phyloP scores from a whole-genome alignment of 352 stramenopile species.

The Thalassiosira pacifica region DNA sequence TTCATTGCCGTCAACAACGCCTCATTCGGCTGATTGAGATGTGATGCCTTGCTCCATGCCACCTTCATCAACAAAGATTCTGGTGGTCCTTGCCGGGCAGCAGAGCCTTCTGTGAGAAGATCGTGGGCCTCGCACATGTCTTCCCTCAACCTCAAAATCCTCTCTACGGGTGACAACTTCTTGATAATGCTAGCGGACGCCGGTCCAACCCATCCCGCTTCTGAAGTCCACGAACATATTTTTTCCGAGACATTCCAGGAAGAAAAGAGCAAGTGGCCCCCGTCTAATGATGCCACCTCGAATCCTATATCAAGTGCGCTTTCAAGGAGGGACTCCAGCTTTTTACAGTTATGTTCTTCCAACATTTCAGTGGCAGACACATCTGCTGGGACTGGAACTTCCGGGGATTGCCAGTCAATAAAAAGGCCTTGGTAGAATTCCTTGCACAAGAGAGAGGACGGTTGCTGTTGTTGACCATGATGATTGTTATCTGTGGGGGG shows the following conservation, averaged over 20 bases:
- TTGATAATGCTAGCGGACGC: constrained; percentile 26
- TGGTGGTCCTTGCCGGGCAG: too few species aligned
- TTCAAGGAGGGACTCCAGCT: constrained; percentile 52
- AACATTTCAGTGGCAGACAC: constrained; percentile 7
- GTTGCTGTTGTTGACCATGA: constrained; percentile 43
- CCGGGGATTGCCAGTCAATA: constrained; percentile 67
- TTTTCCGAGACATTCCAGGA: constrained; percentile 80
- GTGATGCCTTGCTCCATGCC: constrained; percentile 19
- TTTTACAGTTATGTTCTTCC: constrained; percentile 33
- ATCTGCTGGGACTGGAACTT: constrained; percentile 50
- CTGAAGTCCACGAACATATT: constrained; percentile 39
- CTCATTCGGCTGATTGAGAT: constrained; percentile 20
- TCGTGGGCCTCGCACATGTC: constrained; percentile 52
- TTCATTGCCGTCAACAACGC: constrained; percentile 41
- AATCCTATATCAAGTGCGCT: constrained; percentile 69
- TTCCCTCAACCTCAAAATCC: constrained; percentile 49
- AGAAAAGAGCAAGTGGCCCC: constrained; percentile 79
- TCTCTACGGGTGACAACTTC: constrained; percentile 31
- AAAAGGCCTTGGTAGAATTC: constrained; percentile 78
- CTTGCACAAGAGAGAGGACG: constrained; percentile 42
- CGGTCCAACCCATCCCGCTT: constrained; percentile 31
- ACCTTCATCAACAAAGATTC: constrained; percentile 28
- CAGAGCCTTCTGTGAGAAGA: constrained; percentile 20
- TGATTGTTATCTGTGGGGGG: neutral
- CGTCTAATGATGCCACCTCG: constrained; percentile 59